A percentile compares a stretch with the other conserved stretches of the same genome.
phyloP scores from a whole-genome alignment of 805 yeast species.

The Wickerhamiella spandovensis region DNA sequence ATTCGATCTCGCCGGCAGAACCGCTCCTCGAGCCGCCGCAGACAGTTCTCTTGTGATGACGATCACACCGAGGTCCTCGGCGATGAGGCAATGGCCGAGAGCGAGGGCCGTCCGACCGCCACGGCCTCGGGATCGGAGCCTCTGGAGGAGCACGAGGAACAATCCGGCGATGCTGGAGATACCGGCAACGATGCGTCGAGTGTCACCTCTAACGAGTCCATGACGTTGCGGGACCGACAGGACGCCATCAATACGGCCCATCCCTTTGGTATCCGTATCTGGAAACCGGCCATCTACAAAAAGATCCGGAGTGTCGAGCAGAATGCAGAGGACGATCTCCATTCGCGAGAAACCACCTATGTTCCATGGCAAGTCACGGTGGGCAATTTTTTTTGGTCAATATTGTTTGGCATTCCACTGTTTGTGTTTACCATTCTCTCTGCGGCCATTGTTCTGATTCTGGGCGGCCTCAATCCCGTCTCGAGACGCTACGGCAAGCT shows the following conservation, averaged over 20 bases:
- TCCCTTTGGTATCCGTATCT: constrained; percentile 95
- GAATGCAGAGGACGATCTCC: constrained; percentile 87
- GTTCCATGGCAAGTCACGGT: constrained; percentile 50
- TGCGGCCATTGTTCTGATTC: constrained; percentile 31
- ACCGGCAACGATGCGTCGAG: constrained; percentile 24
- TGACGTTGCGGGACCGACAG: constrained; percentile 82
- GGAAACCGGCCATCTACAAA: constrained; percentile 97
- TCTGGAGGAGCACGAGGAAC: neutral
- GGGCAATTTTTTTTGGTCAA: constrained; percentile 62
- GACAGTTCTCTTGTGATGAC: constrained; percentile 11
- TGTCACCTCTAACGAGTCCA: constrained; percentile 54
- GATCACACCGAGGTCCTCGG: constrained; percentile 8
- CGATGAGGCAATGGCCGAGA: constrained; percentile 4
- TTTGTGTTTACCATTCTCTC: constrained; percentile 39
- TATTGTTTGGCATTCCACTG: constrained; percentile 56
- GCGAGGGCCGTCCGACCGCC: constrained; percentile 7
- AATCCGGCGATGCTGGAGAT: constrained; percentile 23
- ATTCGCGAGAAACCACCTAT: constrained; percentile 38
- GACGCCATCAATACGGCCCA: constrained; percentile 93
- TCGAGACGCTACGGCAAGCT: constrained; percentile 44
- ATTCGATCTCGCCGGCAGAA: neutral
- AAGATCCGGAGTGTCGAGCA: constrained; percentile 82
- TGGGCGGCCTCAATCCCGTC: constrained; percentile 21
- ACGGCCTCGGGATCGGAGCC: neutral
- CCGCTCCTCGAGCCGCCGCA: neutral